Evolutionary conservation across 2,329 filamentous ascomycete species (phyloP).

Genomic region (Akanthomyces lecanii): DNA sequence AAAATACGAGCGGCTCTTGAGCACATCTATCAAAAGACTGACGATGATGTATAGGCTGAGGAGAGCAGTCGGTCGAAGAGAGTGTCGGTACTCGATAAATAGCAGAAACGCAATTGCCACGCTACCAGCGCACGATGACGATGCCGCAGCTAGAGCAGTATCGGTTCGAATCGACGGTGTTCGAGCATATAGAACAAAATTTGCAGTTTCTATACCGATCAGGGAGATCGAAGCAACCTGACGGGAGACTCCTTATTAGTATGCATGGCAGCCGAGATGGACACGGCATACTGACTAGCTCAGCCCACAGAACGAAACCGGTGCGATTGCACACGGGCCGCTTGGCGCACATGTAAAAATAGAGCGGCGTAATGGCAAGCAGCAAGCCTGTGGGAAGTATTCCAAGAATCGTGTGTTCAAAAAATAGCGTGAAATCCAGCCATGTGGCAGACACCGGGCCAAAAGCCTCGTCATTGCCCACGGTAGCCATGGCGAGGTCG

Average conservation of each 20-base stretch:
- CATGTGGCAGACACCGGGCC: too few species aligned
- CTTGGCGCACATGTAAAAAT: not conserved
- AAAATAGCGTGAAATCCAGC: not conserved
- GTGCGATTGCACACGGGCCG: not conserved
- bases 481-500: too few species aligned
- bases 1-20: not conserved
- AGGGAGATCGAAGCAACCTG: not conserved
- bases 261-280: not conserved
- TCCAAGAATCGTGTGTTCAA: not conserved
- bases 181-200: not conserved
- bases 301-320: not conserved
- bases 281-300: not conserved
- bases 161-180: not conserved
- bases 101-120: not conserved
- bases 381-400: not conserved
- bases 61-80: not conserved
- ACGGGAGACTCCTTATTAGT: not conserved
- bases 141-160: not conserved
- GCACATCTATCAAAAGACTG: not conserved
- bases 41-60: not conserved
- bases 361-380: not conserved
- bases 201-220: not conserved
- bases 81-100: not conserved
- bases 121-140: not conserved
- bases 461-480: too few species aligned